Conservation (phyloP, 2,329 filamentous ascomycete species). For the Chaetomiaceae sp. region DNA sequence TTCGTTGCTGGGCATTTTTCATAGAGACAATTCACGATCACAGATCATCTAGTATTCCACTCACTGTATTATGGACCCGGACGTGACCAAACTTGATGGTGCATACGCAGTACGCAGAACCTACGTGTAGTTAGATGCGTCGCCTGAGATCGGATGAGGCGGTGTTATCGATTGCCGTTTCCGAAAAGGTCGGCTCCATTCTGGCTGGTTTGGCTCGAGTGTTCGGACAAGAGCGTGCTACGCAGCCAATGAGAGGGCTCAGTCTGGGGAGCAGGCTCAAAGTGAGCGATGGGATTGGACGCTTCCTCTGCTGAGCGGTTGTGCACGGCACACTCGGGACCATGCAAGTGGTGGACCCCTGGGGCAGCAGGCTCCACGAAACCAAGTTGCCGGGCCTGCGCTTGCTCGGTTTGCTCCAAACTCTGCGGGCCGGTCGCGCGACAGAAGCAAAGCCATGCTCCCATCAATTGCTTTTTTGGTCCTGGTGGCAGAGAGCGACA, state of each 20-base stretch:
- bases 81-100: no score
- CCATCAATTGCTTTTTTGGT: no score
- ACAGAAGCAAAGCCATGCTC: background rate
- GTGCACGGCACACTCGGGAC: background rate
- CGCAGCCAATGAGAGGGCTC: slow-evolving; percentile 4
- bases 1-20: no score
- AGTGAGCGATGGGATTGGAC: slow-evolving; percentile 5
- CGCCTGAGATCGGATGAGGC: no score
- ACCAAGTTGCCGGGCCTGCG: slow-evolving; percentile 4
- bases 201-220: background rate
- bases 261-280: background rate
- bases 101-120: no score
- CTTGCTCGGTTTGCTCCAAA: background rate
- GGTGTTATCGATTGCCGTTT: background rate
- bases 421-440: background rate
- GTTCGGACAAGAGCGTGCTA: background rate
- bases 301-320: background rate
- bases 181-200: no score
- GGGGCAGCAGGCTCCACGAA: slow-evolving; percentile 7
- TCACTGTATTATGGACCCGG: no score
- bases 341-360: background rate
- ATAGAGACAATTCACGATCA: no score
- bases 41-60: no score
- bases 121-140: no score
- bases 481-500: background rate